Evolutionary conservation across 1,284 basidiomycete species (phyloP).

Genomic region (Tilletia indica): DNA sequence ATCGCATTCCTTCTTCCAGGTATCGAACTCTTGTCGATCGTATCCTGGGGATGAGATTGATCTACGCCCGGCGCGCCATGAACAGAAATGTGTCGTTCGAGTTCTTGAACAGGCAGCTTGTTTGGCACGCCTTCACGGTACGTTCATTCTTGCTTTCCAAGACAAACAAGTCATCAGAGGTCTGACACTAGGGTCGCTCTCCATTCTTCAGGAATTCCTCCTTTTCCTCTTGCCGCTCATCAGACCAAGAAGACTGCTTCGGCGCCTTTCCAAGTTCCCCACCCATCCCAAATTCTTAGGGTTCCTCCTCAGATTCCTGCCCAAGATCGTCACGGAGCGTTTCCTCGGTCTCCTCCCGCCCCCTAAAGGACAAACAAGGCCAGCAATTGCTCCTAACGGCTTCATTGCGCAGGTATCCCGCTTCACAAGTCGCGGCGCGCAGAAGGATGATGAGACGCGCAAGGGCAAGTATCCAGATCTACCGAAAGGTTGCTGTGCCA

Average conservation of each 20-base stretch:
- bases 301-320: conserved; percentile 48
- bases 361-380: conserved; percentile 9
- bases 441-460: neutral
- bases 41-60: conserved; percentile 73
- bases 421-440: conserved; percentile 23
- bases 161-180: conserved; percentile 23
- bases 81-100: conserved; percentile 91
- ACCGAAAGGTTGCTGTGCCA: conserved; percentile 43
- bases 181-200: neutral
- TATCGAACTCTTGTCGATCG: conserved; percentile 84
- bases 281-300: conserved; percentile 46
- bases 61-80: conserved; percentile 70
- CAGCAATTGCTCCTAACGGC: neutral
- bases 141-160: conserved; percentile 43
- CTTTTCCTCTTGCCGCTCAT: conserved; percentile 87
- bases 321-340: conserved; percentile 26
- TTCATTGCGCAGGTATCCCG: conserved; percentile 18
- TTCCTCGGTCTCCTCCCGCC: neutral
- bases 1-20: conserved; percentile 58
- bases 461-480: conserved; percentile 43
- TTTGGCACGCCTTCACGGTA: conserved; percentile 97
- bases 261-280: conserved; percentile 61
- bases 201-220: conserved; percentile 75
- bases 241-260: conserved; percentile 65
- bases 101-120: conserved; percentile 98